phyloP scores from a whole-genome alignment of 2,329 filamentous ascomycete genomes.

The Akanthomyces lecanii region DNA sequence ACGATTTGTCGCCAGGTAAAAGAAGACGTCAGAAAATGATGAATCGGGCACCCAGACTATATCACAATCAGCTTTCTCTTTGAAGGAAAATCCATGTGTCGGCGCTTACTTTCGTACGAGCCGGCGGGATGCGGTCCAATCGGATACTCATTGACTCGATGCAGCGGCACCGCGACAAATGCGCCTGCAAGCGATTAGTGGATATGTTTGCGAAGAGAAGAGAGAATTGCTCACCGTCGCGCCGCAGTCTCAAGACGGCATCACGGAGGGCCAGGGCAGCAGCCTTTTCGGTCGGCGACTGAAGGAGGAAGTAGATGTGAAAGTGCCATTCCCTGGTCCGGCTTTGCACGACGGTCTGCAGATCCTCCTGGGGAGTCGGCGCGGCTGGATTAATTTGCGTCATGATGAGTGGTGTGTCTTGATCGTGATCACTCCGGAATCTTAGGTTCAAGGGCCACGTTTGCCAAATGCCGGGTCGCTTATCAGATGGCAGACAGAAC shows the following conservation, averaged over 20 bases:
- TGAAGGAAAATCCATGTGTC: background rate
- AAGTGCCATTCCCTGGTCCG: constrained; percentile 32
- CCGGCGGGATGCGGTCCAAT: constrained; percentile 33
- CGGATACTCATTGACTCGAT: constrained; percentile 30
- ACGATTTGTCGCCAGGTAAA: constrained; percentile 31
- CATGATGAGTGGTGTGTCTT: background rate
- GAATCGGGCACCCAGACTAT: constrained; percentile 32
- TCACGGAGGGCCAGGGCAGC: constrained; percentile 31
- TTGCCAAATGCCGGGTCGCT: background rate
- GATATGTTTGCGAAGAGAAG: background rate
- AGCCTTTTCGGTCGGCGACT: constrained; percentile 29
- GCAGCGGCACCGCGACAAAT: constrained; percentile 31
- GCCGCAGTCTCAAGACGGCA: constrained; percentile 29
- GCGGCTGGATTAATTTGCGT: constrained; percentile 13
- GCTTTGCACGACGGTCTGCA: constrained; percentile 28
- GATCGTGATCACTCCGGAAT: background rate
- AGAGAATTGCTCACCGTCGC: constrained; percentile 24
- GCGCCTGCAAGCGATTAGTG: constrained; percentile 24
- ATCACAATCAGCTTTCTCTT: constrained; percentile 8
- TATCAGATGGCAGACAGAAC: constrained; percentile 10
- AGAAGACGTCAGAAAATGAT: constrained; percentile 33
- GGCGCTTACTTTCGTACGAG: constrained; percentile 29
- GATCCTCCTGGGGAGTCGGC: constrained; percentile 24
- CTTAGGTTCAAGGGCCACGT: background rate
- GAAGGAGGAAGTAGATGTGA: constrained; percentile 32